Evolutionary conservation across 2,329 filamentous ascomycete species (phyloP), one percentile per base, ranked within the genome.

Genomic region (Venturia asperata): DNA sequence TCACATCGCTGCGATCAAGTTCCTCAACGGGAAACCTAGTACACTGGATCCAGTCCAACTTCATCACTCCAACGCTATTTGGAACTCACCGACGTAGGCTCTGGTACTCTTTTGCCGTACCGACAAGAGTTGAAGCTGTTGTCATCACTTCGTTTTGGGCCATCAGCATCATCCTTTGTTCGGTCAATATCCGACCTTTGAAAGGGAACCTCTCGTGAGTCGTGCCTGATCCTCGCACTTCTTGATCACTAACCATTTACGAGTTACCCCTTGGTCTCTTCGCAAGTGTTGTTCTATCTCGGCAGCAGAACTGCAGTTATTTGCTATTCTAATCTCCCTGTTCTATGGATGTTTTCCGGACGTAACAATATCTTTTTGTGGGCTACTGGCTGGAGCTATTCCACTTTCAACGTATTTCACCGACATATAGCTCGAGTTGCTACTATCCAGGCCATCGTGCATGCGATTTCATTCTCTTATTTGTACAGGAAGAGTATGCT

Each of bases 341-440:
- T 87, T 2, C 75, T 89, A 0, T 89, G 86, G 85, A 73, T 89
- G 0, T 89, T 90, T 68, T 84, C 83, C 0, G 83, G 84, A 71
- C 79, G 87, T 11, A 90, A 90, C 67, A 88, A 90, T 63, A 70
- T 86, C 0, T 78, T 89, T 19, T 76, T 88, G 64, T 87, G 84
- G 84, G 71, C 85, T 0, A 89, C 87, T 0, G 87, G 87, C 0
- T 90, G 87, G 86, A 85, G 83, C 13, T 99, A 97, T 77, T 93
- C 97, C 75, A 96, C 92, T 0, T 97, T 95, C 82, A 97, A 97
- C 75, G 86, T 94, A 9, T 79, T 94, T 63, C 91, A 95, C 75
- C 85, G 91, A 68, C 94, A 90, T 89, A 84, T 90, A 68, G 91
- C 90, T 37, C 84, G 91, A 30, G 85, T 92, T 56, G 83, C 89